phyloP scores from a whole-genome alignment of 169 alveolate species.

The Plasmodium reichenowi region DNA sequence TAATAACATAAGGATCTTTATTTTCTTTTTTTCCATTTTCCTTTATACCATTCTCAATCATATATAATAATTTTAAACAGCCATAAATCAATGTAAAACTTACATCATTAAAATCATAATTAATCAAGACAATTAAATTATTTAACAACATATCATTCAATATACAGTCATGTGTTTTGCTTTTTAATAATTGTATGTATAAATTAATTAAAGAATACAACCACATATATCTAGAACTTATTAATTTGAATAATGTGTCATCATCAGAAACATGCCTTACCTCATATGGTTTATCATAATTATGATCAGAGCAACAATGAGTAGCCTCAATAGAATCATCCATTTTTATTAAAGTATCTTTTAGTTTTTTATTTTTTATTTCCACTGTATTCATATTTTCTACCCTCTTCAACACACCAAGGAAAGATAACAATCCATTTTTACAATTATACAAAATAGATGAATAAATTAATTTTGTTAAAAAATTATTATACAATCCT shows the following conservation, averaged over 20 bases:
- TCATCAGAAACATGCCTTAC: background rate
- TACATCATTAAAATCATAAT: background rate
- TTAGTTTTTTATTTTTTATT: no score
- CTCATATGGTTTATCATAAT: no score
- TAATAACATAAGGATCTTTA: no score
- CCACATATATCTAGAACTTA: no score
- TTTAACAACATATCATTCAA: slow-evolving; percentile 7
- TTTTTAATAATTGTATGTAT: slow-evolving; percentile 25
- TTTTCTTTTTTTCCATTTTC: background rate
- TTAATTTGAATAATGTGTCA: background rate
- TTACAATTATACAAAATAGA: slow-evolving; percentile 44
- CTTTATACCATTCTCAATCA: background rate
- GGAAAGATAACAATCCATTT: background rate
- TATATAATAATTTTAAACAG: slow-evolving; percentile 8
- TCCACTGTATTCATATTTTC: no score
- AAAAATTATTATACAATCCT: slow-evolving; percentile 32
- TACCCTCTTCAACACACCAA: background rate
- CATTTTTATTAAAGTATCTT: no score
- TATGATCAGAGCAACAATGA: no score
- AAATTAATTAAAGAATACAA: background rate
- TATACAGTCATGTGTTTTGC: slow-evolving; percentile 18
- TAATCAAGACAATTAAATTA: background rate
- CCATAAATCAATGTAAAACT: background rate
- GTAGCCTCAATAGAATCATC: no score
- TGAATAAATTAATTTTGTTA: slow-evolving; percentile 21